phyloP scores from a whole-genome alignment of 2,329 filamentous ascomycete genomes.

The Talaromyces sp. region DNA sequence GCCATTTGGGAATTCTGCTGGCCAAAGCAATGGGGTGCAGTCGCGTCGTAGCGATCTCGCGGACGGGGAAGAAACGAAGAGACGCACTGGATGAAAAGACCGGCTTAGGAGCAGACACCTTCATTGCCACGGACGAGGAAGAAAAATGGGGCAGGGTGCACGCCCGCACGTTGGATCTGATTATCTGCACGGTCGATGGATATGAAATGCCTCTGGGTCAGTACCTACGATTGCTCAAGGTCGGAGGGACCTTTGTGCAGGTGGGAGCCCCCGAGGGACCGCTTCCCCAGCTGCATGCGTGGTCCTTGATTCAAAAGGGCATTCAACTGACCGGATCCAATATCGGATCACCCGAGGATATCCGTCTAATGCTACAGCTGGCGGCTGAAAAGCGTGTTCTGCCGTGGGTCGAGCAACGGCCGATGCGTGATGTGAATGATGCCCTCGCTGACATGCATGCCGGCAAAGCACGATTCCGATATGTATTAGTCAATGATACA shows the following conservation, averaged over 20 bases:
- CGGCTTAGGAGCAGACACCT: constrained; percentile 48
- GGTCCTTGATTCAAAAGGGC: constrained; percentile 53
- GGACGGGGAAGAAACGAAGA: constrained; percentile 43
- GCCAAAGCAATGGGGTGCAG: constrained; percentile 65
- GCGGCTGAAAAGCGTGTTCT: constrained; percentile 36
- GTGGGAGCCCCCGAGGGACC: constrained; percentile 60
- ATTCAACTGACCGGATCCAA: constrained; percentile 46
- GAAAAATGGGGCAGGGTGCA: constrained; percentile 47
- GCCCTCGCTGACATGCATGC: constrained; percentile 40
- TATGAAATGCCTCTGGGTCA: constrained; percentile 57
- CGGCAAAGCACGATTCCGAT: constrained; percentile 42
- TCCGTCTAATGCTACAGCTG: constrained; percentile 38
- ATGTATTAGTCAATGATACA: constrained; percentile 38
- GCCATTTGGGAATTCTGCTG: constrained; percentile 67
- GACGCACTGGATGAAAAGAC: constrained; percentile 39
- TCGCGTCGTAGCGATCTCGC: constrained; percentile 52
- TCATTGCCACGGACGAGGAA: constrained; percentile 54
- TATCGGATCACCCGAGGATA: constrained; percentile 39
- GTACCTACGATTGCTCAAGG: constrained; percentile 56
- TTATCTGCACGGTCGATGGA: constrained; percentile 52
- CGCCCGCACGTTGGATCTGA: constrained; percentile 47
- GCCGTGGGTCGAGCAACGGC: constrained; percentile 38
- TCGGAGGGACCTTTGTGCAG: constrained; percentile 58
- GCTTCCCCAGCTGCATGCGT: constrained; percentile 50
- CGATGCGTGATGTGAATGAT: constrained; percentile 39